phyloP scores from a whole-genome alignment of 441 rosid genomes.

The Geranium incanum region DNA sequence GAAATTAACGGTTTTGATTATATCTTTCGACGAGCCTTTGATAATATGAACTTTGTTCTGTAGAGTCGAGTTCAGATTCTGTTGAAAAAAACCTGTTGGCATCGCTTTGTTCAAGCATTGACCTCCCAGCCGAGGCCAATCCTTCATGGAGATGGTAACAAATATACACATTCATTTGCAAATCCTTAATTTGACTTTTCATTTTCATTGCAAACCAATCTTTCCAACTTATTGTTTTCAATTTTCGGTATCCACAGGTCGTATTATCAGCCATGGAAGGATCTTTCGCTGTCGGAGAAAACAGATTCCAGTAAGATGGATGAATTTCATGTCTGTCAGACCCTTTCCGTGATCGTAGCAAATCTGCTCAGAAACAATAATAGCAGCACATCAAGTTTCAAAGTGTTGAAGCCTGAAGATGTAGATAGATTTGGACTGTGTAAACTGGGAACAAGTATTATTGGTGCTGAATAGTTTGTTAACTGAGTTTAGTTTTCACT shows the following conservation, averaged over 20 bases:
- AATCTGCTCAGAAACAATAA: slow-evolving; percentile 35
- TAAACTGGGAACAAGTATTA: slow-evolving; percentile 49
- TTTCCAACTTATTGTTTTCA: background rate
- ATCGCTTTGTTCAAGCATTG: slow-evolving; percentile 40
- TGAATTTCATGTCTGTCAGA: slow-evolving; percentile 57
- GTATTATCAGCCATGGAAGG: slow-evolving; percentile 59
- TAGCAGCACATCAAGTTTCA: slow-evolving; percentile 24
- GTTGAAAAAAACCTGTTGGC: slow-evolving; percentile 19
- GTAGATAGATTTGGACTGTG: slow-evolving; percentile 35
- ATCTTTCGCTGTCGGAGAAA: slow-evolving; percentile 31
- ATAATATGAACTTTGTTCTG: slow-evolving; percentile 15
- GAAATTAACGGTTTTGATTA: background rate
- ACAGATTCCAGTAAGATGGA: slow-evolving; percentile 42
- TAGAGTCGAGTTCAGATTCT: slow-evolving; percentile 28
- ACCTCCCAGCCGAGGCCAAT: slow-evolving; percentile 58
- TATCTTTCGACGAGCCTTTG: background rate
- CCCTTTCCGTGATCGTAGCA: slow-evolving; percentile 37
- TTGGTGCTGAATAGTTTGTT: slow-evolving; percentile 23
- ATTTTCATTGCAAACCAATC: background rate
- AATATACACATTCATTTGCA: background rate
- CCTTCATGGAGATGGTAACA: slow-evolving; percentile 86
- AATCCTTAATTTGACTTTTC: background rate
- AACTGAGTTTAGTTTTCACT: background rate
- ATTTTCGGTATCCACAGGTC: slow-evolving; percentile 39
- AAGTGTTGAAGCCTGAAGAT: slow-evolving; percentile 26